These are phyloP conservation scores for Aspergillus alliaceus DNA, from an alignment of 2,329 filamentous ascomycete genomes.

Conservation along the genomic window DNA sequence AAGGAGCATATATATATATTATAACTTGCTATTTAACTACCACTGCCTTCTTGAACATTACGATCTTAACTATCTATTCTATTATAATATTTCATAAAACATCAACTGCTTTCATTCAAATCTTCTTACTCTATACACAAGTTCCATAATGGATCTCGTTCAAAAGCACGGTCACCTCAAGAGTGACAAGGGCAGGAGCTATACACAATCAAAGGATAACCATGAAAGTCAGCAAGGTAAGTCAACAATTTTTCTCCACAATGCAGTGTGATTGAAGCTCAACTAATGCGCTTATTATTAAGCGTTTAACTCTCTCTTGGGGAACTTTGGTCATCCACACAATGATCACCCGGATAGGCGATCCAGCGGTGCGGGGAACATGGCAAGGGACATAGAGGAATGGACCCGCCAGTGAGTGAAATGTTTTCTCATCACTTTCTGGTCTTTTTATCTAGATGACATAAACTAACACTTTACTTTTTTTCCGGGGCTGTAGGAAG, in stretches of 20 bases:
- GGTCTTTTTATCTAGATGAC: neutral
- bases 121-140: no score
- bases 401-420: slow-evolving; percentile 30
- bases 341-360: slow-evolving; percentile 17
- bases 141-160: slow-evolving; percentile 13
- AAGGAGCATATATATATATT: neutral
- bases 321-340: slow-evolving; percentile 12
- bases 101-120: no score
- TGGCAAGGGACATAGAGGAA: slow-evolving; percentile 45
- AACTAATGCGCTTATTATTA: neutral
- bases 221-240: slow-evolving; percentile 9
- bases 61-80: no score
- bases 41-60: no score
- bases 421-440: neutral
- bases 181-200: slow-evolving; percentile 2
- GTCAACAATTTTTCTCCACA: neutral
- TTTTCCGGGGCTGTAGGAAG: neutral
- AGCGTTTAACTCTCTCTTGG: slow-evolving; percentile 62
- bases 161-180: slow-evolving; percentile 17
- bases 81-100: no score
- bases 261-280: neutral
- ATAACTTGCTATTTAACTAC: no score
- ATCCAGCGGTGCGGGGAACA: slow-evolving; percentile 16
- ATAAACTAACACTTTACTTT: neutral
- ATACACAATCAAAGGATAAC: neutral